A percentile compares a stretch with the other conserved stretches of the same genome.
phyloP scores from a whole-genome alignment of 2,329 filamentous ascomycete genomes.

The Xylariaceae sp. region DNA sequence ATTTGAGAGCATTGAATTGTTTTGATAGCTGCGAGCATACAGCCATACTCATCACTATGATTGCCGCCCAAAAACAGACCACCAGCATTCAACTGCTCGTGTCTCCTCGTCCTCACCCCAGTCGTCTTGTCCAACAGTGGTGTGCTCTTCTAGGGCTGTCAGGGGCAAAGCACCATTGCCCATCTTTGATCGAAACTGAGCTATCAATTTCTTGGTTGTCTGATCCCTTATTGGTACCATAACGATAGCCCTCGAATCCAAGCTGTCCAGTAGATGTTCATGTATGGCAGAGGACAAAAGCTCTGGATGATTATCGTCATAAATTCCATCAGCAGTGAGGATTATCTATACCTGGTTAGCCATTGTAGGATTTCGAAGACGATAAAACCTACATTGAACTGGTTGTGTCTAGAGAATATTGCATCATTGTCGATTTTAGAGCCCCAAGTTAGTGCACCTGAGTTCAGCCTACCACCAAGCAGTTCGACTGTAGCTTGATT shows the following conservation, averaged over 20 bases:
- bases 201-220: constrained; percentile 66
- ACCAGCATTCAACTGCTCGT: constrained; percentile 67
- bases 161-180: constrained; percentile 51
- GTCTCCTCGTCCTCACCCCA: constrained; percentile 65
- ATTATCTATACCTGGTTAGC: constrained; percentile 61
- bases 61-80: constrained; percentile 62
- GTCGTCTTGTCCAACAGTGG: constrained; percentile 73
- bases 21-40: no score
- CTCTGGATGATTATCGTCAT: constrained; percentile 80
- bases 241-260: constrained; percentile 70
- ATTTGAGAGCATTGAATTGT: no score
- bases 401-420: constrained; percentile 51
- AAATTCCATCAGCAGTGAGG: constrained; percentile 84
- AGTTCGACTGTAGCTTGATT: constrained; percentile 65
- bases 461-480: constrained; percentile 62
- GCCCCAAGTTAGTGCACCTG: constrained; percentile 78
- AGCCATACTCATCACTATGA: not conserved
- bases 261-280: constrained; percentile 65
- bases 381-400: constrained; percentile 55
- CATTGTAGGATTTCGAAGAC: not conserved
- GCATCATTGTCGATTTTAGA: constrained; percentile 50
- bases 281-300: constrained; percentile 75
- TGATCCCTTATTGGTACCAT: constrained; percentile 82
- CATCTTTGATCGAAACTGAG: constrained; percentile 69
- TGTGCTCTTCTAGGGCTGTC: constrained; percentile 63